Base-by-base conservation (phyloP, 1,284 basidiomycete genomes). In the Exsudoporus floridanus region DNA sequence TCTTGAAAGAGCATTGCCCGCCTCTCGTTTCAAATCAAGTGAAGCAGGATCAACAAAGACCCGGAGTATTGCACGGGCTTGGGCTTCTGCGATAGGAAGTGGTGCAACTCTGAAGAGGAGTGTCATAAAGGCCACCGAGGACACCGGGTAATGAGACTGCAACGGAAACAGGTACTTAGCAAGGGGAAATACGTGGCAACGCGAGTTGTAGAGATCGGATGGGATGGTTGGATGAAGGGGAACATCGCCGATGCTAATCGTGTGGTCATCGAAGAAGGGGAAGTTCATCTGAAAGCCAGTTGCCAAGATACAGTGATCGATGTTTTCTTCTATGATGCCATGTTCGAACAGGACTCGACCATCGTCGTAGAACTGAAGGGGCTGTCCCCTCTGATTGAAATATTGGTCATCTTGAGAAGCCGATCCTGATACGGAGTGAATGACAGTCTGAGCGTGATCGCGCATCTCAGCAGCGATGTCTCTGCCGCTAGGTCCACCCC, bases 251-350 rank as follows among this genome's bases (percentile, higher is more conserved):
- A 58, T 62, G 30, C 77, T 61, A n/a, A 75, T 60, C 27, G 58
- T 61, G 28, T 53, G 44, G 2, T 66, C 58, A 3, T 71, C 56
- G 45, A 90, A 71, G 71, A 90, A 90, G 0, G 84, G 82, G 58
- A 82, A 82, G 18, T 77, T 70, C 49, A 80, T 72, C 49, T 84
- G 70, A 64, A 86, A 92, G 7, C 89, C 90, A 7, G 89, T 92
- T 2, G 87, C 90, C 10, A 91, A 71, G 45, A 90, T 80, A 56
- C 80, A 82, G 52, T 79, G 70, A 57, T 85, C 81, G 46, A 91
- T 73, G 5, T 72, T 74, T 31, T 67, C 60, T 63, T 88, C 84
- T 9, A 66, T 61, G 4, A 77, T 72, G 1, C 80, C 83, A 54
- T 86, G 84, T 54, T 78, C 79, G 60, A 89, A 88, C 23, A 74